A percentile compares a stretch with the other conserved stretches of the same genome.
phyloP scores from a whole-genome alignment of 345 rosid genomes.

The Syzygium aromaticum region DNA sequence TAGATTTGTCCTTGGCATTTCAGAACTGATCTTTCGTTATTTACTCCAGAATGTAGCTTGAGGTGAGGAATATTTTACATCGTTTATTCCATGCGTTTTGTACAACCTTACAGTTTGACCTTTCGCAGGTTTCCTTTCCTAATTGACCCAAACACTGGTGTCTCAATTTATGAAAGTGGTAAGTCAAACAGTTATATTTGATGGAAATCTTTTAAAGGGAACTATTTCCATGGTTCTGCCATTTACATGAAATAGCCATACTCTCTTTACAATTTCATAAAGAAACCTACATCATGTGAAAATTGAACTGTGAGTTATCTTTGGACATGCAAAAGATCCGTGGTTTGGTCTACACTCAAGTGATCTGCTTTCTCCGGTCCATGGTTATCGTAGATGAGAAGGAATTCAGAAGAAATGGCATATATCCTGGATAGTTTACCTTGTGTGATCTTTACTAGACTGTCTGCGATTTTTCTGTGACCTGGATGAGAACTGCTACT shows the following conservation, averaged over 20 bases:
- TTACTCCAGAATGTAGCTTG: background rate
- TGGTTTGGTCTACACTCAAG: background rate
- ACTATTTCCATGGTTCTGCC: background rate
- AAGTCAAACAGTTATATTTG: slow-evolving; percentile 6
- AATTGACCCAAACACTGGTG: slow-evolving; percentile 58
- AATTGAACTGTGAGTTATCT: background rate
- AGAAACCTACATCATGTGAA: background rate
- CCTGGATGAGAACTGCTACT: background rate
- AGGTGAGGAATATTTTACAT: background rate
- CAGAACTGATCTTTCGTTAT: background rate
- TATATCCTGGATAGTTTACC: background rate
- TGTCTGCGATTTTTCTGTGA: background rate
- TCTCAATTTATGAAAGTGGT: slow-evolving; percentile 80
- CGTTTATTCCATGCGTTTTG: background rate
- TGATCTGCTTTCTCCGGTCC: background rate
- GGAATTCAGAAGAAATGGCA: background rate
- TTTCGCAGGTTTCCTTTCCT: slow-evolving; percentile 74
- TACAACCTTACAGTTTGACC: background rate
- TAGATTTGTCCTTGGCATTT: background rate
- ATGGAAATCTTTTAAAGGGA: background rate
- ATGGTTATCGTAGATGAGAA: background rate
- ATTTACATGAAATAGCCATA: background rate
- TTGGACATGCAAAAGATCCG: background rate
- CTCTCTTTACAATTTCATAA: background rate
- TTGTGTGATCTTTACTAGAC: background rate